phyloP scores from a whole-genome alignment of 2,329 filamentous ascomycete genomes.

The Exophiala alcalophila region DNA sequence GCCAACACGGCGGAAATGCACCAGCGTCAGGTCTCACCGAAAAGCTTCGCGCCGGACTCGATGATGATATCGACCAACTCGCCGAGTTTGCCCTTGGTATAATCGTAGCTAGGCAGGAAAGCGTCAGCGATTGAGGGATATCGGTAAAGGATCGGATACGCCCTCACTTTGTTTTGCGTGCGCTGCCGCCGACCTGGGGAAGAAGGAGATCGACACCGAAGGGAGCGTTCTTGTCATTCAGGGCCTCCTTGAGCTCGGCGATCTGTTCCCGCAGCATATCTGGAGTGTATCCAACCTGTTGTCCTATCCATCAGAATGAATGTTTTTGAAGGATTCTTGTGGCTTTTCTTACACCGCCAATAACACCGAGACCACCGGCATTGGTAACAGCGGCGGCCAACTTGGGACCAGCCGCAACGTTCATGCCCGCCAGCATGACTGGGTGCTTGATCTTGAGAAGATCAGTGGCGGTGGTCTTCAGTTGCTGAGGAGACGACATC shows the following conservation, averaged over 20 bases:
- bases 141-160: too few relatives aligned
- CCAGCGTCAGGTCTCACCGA: slow-evolving; percentile 43
- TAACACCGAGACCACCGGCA: slow-evolving; percentile 92
- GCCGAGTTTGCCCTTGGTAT: slow-evolving; percentile 97
- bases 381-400: slow-evolving; percentile 96
- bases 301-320: slow-evolving; percentile 6
- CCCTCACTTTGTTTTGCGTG: slow-evolving; percentile 87
- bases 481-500: slow-evolving; percentile 61
- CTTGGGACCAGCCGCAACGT: slow-evolving; percentile 94
- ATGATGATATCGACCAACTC: slow-evolving; percentile 91
- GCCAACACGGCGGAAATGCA: neutral
- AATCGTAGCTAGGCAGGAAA: slow-evolving; percentile 83
- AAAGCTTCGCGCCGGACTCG: slow-evolving; percentile 83
- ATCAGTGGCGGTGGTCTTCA: slow-evolving; percentile 90
- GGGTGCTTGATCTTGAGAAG: slow-evolving; percentile 98
- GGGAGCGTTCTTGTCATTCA: slow-evolving; percentile 86
- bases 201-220: slow-evolving; percentile 93
- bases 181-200: slow-evolving; percentile 89
- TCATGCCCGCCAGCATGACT: slow-evolving; percentile 95
- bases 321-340: neutral
- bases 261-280: slow-evolving; percentile 97
- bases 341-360: slow-evolving; percentile 67
- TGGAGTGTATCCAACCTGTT: slow-evolving; percentile 73
- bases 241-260: slow-evolving; percentile 82
- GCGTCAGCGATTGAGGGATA: slow-evolving; percentile 13